Conservation (phyloP, 2,329 filamentous ascomycete genomes). For the Xylaria hypoxylon region DNA sequence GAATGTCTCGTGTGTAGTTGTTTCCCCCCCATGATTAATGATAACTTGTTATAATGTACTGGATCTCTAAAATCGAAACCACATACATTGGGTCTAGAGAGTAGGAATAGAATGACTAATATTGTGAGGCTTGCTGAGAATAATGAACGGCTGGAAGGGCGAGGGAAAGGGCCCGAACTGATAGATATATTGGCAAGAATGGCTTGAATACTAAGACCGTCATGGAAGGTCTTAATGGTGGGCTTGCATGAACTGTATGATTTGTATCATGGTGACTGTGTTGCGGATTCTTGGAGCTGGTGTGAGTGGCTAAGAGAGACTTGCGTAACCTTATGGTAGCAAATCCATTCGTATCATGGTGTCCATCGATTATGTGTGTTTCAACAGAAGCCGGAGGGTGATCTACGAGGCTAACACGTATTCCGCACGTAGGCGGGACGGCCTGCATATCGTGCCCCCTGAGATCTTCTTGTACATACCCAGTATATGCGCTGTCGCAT, state of each 20-base stretch:
- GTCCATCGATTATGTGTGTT: constrained; percentile 2
- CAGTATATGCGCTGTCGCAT: background rate
- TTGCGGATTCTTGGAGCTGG: constrained; percentile 8
- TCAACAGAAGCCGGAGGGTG: background rate
- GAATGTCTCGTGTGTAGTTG: constrained; percentile 5
- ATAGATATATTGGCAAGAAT: constrained; percentile 18
- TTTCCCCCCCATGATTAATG: constrained; percentile 1
- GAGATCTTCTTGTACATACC: background rate
- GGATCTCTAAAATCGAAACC: background rate
- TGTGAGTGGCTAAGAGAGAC: constrained; percentile 9
- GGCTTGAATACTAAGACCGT: background rate
- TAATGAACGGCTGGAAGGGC: background rate
- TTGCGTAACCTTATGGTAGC: constrained; percentile 16
- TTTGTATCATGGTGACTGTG: constrained; percentile 18
- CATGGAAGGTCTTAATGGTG: background rate
- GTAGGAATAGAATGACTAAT: constrained; percentile 7
- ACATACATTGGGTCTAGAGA: background rate
- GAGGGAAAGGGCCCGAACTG: background rate
- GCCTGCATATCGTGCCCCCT: background rate
- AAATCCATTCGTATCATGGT: background rate
- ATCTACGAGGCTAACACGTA: constrained; percentile 4
- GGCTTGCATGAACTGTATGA: constrained; percentile 10
- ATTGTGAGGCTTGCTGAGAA: background rate
- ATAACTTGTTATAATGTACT: background rate
- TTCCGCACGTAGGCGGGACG: background rate